phyloP scores from a whole-genome alignment of 2,329 filamentous ascomycete species.

The Trichoderma sp. region DNA sequence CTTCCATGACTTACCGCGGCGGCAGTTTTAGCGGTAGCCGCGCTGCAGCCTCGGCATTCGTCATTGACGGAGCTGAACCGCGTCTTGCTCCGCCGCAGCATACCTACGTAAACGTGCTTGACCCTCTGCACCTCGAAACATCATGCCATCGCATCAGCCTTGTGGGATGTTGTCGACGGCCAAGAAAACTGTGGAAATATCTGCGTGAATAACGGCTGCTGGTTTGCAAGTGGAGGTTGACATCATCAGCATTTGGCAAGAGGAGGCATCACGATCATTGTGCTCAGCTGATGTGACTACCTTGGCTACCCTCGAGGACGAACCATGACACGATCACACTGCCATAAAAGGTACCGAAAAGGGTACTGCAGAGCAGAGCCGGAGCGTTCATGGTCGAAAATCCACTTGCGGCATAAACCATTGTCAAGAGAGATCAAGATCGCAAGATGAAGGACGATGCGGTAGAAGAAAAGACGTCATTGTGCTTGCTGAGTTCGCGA shows the following conservation, averaged over 20 bases:
- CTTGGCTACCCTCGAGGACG: neutral
- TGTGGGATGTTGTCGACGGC: constrained; percentile 4
- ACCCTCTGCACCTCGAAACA: constrained; percentile 8
- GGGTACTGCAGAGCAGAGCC: neutral
- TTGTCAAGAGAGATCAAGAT: neutral
- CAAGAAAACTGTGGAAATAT: neutral
- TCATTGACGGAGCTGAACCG: neutral
- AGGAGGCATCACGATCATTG: constrained; percentile 5
- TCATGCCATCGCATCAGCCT: constrained; percentile 13
- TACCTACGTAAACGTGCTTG: constrained; percentile 4
- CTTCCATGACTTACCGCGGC: neutral
- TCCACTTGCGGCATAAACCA: constrained; percentile 22
- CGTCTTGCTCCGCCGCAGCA: neutral
- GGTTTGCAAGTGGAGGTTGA: neutral
- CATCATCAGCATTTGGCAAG: neutral
- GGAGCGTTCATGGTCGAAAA: neutral
- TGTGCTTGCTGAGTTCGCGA: neutral
- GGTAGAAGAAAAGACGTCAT: constrained; percentile 14
- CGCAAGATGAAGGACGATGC: neutral
- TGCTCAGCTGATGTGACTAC: constrained; percentile 6
- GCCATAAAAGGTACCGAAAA: neutral
- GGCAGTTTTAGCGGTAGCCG: constrained; percentile 13
- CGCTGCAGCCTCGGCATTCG: constrained; percentile 2
- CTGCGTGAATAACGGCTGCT: constrained; percentile 6
- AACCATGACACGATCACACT: constrained; percentile 4